phyloP scores from a whole-genome alignment of 1,284 basidiomycete species.

The Irpex lacteus region DNA sequence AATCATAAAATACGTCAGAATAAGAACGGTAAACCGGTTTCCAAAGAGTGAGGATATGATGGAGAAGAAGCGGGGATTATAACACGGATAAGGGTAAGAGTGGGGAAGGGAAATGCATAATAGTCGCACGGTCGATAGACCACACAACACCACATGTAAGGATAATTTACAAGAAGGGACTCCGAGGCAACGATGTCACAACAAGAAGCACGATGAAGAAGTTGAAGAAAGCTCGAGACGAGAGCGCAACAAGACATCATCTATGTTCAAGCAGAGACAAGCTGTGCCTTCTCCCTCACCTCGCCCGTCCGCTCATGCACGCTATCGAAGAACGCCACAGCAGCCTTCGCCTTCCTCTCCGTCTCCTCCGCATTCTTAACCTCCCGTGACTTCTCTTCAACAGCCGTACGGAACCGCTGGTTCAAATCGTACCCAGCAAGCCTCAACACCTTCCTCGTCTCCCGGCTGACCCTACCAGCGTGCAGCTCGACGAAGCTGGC shows the following conservation, averaged over 20 bases:
- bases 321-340: constrained; percentile 71
- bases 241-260: background rate
- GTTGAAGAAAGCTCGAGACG: too few relatives aligned
- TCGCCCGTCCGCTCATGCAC: constrained; percentile 56
- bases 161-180: background rate
- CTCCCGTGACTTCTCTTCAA: constrained; percentile 77
- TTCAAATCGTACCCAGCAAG: constrained; percentile 91
- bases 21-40: background rate
- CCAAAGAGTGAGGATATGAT: background rate
- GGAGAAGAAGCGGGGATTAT: background rate
- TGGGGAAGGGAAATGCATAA: background rate
- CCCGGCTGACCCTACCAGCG: constrained; percentile 71
- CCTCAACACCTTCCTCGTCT: constrained; percentile 93
- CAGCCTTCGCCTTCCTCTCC: constrained; percentile 65
- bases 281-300: constrained; percentile 43
- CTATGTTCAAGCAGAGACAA: constrained; percentile 18
- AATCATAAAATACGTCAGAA: background rate
- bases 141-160: background rate
- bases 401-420: constrained; percentile 79
- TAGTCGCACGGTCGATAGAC: background rate
- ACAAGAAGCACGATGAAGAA: background rate
- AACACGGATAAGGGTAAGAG: background rate
- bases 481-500: constrained; percentile 70
- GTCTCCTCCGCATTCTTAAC: constrained; percentile 78
- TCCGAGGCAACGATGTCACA: background rate